Evolutionary conservation across 1,284 basidiomycete genomes (phyloP).

Genomic region (Ustilago sp.): DNA sequence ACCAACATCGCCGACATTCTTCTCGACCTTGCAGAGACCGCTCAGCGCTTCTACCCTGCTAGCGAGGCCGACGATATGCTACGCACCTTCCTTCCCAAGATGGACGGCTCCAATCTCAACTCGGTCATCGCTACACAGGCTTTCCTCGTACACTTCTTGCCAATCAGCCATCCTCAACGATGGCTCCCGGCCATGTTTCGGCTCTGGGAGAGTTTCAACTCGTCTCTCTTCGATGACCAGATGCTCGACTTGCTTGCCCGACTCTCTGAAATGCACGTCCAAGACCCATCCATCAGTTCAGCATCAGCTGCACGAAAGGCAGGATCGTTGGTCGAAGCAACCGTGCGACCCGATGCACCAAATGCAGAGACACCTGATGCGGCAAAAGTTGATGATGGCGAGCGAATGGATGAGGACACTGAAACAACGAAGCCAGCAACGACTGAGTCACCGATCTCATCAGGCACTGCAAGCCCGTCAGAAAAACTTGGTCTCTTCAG

Average conservation of each 20-base stretch:
- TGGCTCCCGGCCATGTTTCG: conserved; percentile 74
- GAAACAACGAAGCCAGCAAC: not conserved
- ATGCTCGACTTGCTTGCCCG: conserved; percentile 84
- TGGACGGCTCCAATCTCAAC: conserved; percentile 81
- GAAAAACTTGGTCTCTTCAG: conserved; percentile 72
- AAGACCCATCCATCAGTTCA: conserved; percentile 67
- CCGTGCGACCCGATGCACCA: conserved; percentile 19
- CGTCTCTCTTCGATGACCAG: conserved; percentile 82
- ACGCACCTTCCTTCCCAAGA: conserved; percentile 77
- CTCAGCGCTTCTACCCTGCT: conserved; percentile 89
- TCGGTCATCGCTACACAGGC: conserved; percentile 66
- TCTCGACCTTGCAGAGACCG: conserved; percentile 84
- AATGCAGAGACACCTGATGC: not conserved
- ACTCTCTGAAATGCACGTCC: conserved; percentile 81
- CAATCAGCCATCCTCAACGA: conserved; percentile 61
- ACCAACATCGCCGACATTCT: conserved; percentile 79
- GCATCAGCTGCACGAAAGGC: conserved; percentile 31
- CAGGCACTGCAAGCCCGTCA: conserved; percentile 26
- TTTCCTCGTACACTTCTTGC: conserved; percentile 67
- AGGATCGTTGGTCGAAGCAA: conserved; percentile 23
- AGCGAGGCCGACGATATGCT: conserved; percentile 91
- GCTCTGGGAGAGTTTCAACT: conserved; percentile 87
- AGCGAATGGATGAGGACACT: conserved; percentile 21
- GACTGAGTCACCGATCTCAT: conserved; percentile 12
- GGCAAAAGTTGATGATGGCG: conserved; percentile 1